Percentiles rank a stretch among this genome's conserved stretches.
Evolutionary conservation across 257 asterid species (phyloP).

Genomic region (Handroanthus guayacan): DNA sequence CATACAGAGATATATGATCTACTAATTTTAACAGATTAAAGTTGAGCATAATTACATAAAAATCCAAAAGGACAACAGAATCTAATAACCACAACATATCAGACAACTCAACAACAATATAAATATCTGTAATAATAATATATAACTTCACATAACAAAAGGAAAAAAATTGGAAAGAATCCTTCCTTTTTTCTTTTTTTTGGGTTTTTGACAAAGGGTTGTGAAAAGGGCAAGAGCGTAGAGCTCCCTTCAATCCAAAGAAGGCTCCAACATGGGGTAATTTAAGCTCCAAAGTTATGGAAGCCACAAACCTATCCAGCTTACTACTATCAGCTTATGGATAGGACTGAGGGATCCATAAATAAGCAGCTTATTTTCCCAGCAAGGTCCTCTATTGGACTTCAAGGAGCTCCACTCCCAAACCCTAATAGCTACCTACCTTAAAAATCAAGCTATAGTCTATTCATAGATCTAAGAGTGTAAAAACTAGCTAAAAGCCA

Average conservation of each 20-base stretch:
- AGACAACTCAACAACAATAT: conserved; percentile 32
- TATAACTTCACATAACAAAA: background rate
- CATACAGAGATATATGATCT: conserved; percentile 18
- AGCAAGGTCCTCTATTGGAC: conserved; percentile 80
- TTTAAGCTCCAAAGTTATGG: conserved; percentile 85
- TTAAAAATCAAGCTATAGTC: background rate
- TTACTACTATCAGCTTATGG: conserved; percentile 16
- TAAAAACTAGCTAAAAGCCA: background rate
- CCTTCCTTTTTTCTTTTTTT: no score
- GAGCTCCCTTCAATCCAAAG: conserved; percentile 98
- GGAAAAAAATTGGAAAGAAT: background rate
- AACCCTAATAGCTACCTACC: no score
- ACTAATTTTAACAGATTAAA: conserved; percentile 11
- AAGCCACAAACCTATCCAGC: conserved; percentile 77
- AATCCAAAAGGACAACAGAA: conserved; percentile 30
- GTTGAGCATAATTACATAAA: conserved; percentile 27
- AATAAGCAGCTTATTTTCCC: conserved; percentile 77
- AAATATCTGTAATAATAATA: background rate
- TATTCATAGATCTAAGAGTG: background rate
- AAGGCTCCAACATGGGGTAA: conserved; percentile 55
- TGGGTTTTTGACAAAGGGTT: no score
- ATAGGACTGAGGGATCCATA: conserved; percentile 89
- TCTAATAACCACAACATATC: conserved; percentile 12
- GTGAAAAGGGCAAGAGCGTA: conserved; percentile 41
- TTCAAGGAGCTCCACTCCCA: conserved; percentile 90